Evolutionary conservation across 1,284 basidiomycete genomes (phyloP).

Genomic region (Hypsizygus ulmarius): DNA sequence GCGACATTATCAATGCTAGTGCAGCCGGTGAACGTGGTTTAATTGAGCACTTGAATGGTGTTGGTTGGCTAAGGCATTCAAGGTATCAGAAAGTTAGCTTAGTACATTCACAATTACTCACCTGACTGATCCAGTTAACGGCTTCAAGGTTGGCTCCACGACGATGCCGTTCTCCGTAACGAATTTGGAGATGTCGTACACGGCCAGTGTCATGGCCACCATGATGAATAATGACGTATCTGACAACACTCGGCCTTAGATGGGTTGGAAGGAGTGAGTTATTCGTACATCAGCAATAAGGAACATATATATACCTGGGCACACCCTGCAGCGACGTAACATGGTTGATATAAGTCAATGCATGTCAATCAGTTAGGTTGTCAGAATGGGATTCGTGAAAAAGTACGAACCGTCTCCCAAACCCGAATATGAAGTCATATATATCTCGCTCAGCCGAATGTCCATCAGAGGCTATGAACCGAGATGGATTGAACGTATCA

Average conservation of each 20-base stretch:
- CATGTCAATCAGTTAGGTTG: too few relatives aligned
- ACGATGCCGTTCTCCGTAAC: constrained; percentile 3
- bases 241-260: constrained; percentile 7
- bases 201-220: constrained; percentile 4
- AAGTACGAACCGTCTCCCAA: constrained; percentile 22
- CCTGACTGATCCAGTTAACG: constrained; percentile 2
- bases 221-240: constrained; percentile 10
- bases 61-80: neutral
- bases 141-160: neutral
- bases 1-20: neutral
- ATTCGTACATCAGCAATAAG: too few relatives aligned
- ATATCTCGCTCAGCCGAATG: constrained; percentile 22
- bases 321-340: neutral
- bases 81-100: too few relatives aligned
- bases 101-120: neutral
- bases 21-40: neutral
- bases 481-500: constrained; percentile 28
- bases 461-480: constrained; percentile 23
- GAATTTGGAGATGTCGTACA: constrained; percentile 7
- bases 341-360: too few relatives aligned
- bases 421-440: constrained; percentile 26
- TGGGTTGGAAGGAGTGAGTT: neutral
- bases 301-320: neutral
- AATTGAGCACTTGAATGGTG: neutral
- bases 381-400: too few relatives aligned